Conservation (phyloP, 768 basidiomycete genomes). For the Termitomyces sp. region DNA sequence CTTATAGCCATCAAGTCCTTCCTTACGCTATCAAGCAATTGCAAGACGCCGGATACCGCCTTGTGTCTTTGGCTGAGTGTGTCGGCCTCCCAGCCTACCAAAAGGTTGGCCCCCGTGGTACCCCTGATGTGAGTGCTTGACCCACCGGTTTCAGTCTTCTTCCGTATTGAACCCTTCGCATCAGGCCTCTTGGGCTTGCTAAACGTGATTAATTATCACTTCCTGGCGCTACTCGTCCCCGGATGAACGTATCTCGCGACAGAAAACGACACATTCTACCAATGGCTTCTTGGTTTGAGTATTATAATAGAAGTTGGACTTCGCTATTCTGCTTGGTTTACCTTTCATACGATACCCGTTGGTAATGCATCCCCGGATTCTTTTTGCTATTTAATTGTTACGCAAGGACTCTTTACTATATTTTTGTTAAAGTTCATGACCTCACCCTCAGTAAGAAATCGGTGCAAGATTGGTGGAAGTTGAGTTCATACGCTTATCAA, state of each 20-base stretch:
- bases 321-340: not conserved
- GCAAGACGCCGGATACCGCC: constrained; percentile 31
- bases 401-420: not conserved
- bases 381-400: not conserved
- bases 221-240: not conserved
- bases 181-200: constrained; percentile 11
- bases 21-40: constrained; percentile 31
- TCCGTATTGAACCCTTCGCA: not conserved
- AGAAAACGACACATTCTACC: not conserved
- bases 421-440: not conserved
- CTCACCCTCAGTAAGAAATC: not conserved
- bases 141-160: not conserved
- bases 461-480: not conserved
- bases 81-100: constrained; percentile 32
- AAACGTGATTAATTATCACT: not conserved
- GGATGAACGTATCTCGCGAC: not conserved
- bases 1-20: constrained; percentile 28
- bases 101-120: constrained; percentile 19
- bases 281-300: not conserved
- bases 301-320: not conserved
- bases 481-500: not conserved
- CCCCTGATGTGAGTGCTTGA: constrained; percentile 24
- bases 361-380: not conserved
- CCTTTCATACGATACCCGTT: not conserved
- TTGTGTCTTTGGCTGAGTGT: constrained; percentile 37